Percentiles rank a stretch among this genome's conserved stretches.
Evolutionary conservation across 2,329 filamentous ascomycete species (phyloP).

Genomic region (Fusarium duplospermum): DNA sequence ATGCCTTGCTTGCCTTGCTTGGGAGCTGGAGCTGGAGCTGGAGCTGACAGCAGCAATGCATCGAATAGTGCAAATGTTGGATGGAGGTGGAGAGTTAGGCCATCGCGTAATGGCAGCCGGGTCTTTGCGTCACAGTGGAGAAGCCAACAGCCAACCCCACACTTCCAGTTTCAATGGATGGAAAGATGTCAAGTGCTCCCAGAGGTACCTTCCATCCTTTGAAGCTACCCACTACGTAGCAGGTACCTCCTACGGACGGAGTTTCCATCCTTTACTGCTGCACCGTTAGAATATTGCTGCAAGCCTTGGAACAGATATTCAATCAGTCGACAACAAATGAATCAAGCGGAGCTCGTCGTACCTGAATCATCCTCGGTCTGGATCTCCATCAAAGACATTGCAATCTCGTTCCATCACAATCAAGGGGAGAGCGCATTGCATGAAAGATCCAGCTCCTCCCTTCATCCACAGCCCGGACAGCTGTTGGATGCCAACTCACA

Average conservation of each 20-base stretch:
- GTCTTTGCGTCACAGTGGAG: conserved; percentile 38
- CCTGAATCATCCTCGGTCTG: background rate
- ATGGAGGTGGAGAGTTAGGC: background rate
- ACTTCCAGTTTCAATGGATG: background rate
- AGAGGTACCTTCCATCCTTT: background rate
- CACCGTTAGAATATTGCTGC: background rate
- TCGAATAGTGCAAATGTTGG: background rate
- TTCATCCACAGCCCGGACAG: background rate
- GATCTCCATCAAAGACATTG: background rate
- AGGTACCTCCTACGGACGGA: background rate
- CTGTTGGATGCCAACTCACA: conserved; percentile 6
- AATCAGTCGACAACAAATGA: background rate
- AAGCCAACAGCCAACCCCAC: background rate
- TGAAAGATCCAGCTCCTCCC: background rate
- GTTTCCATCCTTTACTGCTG: background rate
- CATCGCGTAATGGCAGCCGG: conserved; percentile 32
- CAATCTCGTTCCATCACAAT: background rate
- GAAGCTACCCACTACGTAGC: background rate
- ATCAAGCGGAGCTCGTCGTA: background rate
- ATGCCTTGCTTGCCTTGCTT: background rate
- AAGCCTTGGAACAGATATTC: background rate
- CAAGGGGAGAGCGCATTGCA: background rate
- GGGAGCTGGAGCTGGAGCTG: background rate
- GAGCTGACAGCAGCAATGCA: background rate
- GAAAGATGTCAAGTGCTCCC: background rate